Base-by-base conservation (phyloP, 2,329 filamentous ascomycete species). In the Dothideomycetes sp. region DNA sequence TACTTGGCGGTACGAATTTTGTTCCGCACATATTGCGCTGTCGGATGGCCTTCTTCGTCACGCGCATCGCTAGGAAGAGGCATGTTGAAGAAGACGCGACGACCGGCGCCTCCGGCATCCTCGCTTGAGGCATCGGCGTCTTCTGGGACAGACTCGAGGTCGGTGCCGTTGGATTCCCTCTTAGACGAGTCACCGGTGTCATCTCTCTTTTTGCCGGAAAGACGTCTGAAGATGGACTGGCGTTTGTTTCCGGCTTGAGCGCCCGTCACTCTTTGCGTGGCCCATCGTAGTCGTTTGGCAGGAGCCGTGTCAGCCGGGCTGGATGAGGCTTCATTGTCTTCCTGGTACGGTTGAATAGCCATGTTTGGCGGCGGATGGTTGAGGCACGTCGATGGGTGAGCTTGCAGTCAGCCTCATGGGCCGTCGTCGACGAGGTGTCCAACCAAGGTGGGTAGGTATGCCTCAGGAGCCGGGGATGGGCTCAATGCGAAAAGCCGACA, bases 1-100 rank as follows among this genome's bases (percentile, higher is more conserved):
- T 98, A 98, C 65, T 96, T 98, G 45, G 91, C 85, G 3, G 91
- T 98, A 52, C 93, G 76, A 60, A 98, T 94, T 71, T 98, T 98
- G 70, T 98, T 98, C 51, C 89, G 74, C 34, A 84, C 74, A 61
- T 82, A 98, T 16, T 75, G 68, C 43, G 75, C 70, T 40, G 69
- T 60, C 2, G 87, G 83, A 45, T 77, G 72, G 24, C 88, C 91
- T 33, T 94, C 78, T 47, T 91, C 84, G 56, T 95, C 86, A 53
- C 81, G 71, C 49, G 83, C 74, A 17, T 80, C 73, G 30, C 73
- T 67, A 1, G 91, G 87, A 38, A 98, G 68, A 6, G 85, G 80
- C 20, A 81, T 63, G 61, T 95, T 95, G 71, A 96, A 91, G 66
- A 82, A 96, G 47, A 95, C 68, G 44, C 66, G 76, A 51, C 84